Base-by-base conservation (phyloP, 2,329 filamentous ascomycete species). In the Nannizziopsis arthrosporioides region DNA sequence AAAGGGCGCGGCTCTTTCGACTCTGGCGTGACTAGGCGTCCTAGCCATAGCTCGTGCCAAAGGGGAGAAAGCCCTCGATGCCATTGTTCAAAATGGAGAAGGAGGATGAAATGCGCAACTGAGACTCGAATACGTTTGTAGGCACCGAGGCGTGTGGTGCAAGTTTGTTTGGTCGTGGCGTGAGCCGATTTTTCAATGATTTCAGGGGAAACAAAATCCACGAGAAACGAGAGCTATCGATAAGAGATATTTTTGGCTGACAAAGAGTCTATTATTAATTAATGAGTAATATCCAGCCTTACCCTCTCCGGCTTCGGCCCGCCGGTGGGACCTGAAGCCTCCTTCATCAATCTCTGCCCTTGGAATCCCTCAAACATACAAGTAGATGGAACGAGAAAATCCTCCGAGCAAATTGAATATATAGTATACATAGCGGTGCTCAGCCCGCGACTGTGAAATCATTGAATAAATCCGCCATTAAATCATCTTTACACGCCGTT, bases 401-500 rank as follows among this genome's bases (percentile, higher is more conserved):
- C n/a, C 34, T 11, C 11, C 34, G 14, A 36, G 34, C 34, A 18
- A 40, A 9, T 39, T 40, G 12, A 39, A 32, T 31, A 35, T 19
- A 48, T 27, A 42, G 27, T 14, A 38, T 42, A 38, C 39, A 18
- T 27, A 40, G 11, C 27, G 14, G 10, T 22, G 12, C 17, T 61
- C 46, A 67, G 49, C 62, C 66, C 30, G 62, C 68, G 60, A 75
- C 67, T 11, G 70, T 87, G 59, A 73, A 76, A 69, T 92, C 85
- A 59, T 88, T 83, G 71, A 90, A 92, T 51, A 93, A 59, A 68
- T 93, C 86, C 60, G 68, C 77, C 60, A 93, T 62, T 51, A 93
- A 60, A 42, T 75, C 75, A 54, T 74, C 69, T 46, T 76, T 71
- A 58, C 85, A 88, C 8, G 72, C 72, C 44, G 80, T 76, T 57